Evolutionary conservation across 129 eudicot species (phyloP).

Genomic region (Flaveria brownii): DNA sequence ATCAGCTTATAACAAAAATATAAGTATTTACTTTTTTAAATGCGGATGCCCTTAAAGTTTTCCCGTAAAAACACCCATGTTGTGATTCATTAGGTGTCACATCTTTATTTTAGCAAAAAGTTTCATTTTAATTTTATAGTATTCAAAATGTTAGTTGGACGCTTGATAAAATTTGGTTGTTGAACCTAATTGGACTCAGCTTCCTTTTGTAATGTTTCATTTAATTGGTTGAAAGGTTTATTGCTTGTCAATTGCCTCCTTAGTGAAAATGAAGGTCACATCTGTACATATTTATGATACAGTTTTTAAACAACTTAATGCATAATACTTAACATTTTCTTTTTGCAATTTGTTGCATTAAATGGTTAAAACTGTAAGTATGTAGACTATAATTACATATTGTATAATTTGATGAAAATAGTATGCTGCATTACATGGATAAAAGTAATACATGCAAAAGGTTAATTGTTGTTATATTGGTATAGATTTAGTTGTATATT

Average conservation of each 20-base stretch:
- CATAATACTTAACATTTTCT: background rate
- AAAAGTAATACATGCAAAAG: background rate
- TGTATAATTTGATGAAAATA: background rate
- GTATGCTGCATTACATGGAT: constrained; percentile 9
- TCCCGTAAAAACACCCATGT: too few species aligned
- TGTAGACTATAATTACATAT: constrained; percentile 4
- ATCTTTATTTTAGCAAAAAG: background rate
- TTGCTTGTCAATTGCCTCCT: background rate
- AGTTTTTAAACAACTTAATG: background rate
- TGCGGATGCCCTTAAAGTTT: too few species aligned
- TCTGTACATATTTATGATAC: background rate
- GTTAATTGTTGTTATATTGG: background rate
- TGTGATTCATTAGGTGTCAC: constrained; percentile 14
- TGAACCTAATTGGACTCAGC: background rate
- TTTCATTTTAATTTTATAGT: background rate
- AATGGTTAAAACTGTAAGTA: background rate
- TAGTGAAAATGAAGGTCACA: background rate
- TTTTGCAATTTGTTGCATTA: background rate
- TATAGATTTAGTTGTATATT: background rate
- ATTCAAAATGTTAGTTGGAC: background rate
- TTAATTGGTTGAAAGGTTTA: background rate
- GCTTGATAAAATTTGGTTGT: background rate
- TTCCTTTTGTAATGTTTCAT: background rate
- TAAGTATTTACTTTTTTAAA: too few species aligned
- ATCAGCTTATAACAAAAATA: too few species aligned